Evolutionary conservation across 257 asterid genomes (phyloP), one percentile per base, ranked within the genome.

Genomic region (Jacaranda mimosifolia): DNA sequence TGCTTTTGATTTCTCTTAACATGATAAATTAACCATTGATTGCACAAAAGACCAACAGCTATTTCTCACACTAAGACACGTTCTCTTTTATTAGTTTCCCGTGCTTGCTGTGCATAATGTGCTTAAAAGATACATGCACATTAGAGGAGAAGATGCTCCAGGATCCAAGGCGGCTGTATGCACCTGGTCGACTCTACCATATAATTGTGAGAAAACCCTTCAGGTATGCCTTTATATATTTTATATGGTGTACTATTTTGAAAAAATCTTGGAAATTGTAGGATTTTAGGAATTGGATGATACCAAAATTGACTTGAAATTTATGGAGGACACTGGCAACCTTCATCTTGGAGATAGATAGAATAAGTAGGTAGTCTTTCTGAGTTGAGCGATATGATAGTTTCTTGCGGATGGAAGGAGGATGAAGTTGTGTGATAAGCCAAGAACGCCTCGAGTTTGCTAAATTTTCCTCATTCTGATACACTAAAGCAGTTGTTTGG

Each of bases 131-230:
- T 76, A 96, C 98, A 8, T 96, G 94, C 90, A 93, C 97, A 38
- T 70, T 88, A 39, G 99, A 96, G 88, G 92, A 89, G 87, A 91
- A 91, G 88, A 93, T 87, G 98, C 92, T 96, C 60, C 87, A 89
- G 84, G 99, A 96, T 83, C 97, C 99, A 12, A 91, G 98, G 83
- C 94, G 99, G 55, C 86, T 96, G 56, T 96, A 96, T 78, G 99
- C 98, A 40, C 97, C 99, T 32, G 99, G 99, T 75, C 98, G 99
- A 10, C 99, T 96, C 68, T 93, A 96, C 75, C 99, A 96, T 87
- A 88, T 96, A 78, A 86, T 96, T 48, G 96, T 88, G 55, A 82
- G 99, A 80, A 93, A 91, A 79, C 96, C 97, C 83, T 93, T 96
- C 96, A 91, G 98, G 99, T 91, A 87, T 60, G 51, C 55, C 26